A percentile compares a stretch with the other conserved stretches of the same genome.
Conservation (phyloP, 2,329 filamentous ascomycete species). For the Colletotrichum neosansevieriae region DNA sequence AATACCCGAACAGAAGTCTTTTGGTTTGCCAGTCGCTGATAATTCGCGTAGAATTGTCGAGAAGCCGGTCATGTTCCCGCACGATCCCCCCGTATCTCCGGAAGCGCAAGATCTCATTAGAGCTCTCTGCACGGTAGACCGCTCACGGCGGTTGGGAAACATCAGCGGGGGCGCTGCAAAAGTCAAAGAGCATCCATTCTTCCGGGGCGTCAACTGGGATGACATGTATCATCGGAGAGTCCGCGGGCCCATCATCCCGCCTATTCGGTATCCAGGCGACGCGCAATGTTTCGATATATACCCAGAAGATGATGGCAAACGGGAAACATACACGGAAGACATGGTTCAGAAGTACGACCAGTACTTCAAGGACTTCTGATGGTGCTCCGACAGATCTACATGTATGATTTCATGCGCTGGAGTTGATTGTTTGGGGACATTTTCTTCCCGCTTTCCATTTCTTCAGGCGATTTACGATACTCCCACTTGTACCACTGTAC, state of each 20-base stretch:
- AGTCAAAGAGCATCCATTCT: constrained; percentile 84
- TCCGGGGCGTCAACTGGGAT: constrained; percentile 79
- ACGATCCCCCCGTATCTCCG: constrained; percentile 72
- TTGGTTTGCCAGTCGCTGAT: constrained; percentile 11
- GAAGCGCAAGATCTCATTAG: constrained; percentile 81
- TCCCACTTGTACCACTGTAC: constrained; percentile 29
- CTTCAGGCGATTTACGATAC: constrained; percentile 30
- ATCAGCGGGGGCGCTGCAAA: constrained; percentile 78
- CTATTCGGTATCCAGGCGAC: constrained; percentile 78
- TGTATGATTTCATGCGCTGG: constrained; percentile 21
- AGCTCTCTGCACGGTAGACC: constrained; percentile 82
- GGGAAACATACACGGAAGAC: constrained; percentile 76
- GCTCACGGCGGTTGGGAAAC: constrained; percentile 82
- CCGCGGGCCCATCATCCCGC: constrained; percentile 80
- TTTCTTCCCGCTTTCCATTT: constrained; percentile 4
- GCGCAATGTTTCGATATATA: constrained; percentile 87
- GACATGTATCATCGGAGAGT: constrained; percentile 73
- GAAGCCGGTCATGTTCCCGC: constrained; percentile 80
- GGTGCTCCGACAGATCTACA: not conserved
- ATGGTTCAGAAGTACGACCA: constrained; percentile 77
- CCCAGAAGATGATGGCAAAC: constrained; percentile 77
- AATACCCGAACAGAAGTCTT: not conserved
- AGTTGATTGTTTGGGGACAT: constrained; percentile 11
- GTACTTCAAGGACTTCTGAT: constrained; percentile 78
- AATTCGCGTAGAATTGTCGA: constrained; percentile 76